Base-by-base conservation (phyloP, 1,139 yeast species). In the Eremothecium cymbalariae region DNA sequence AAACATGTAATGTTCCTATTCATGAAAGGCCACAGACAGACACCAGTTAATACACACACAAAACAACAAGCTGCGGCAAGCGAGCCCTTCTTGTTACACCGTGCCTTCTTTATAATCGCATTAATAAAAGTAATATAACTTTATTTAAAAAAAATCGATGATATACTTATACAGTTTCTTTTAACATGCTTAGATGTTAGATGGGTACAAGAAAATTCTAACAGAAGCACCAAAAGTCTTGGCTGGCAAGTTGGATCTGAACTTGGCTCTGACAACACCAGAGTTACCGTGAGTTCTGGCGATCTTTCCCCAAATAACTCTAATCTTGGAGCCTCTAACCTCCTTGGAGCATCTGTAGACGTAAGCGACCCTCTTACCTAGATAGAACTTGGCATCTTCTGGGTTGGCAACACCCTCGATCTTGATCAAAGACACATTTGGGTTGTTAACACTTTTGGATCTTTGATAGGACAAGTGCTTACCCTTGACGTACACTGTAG, bases 401-500 rank as follows among this genome's bases (percentile, higher is more conserved):
- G 95, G 75, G 65, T 73, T 67, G 57, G 78, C 67, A 60, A 90
- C 97, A 71, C 95, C 95, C 75, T 90, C 95, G 64, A 90, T 80
- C 77, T 88, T 84, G 68, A 90, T 74, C 72, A 90, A 78, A 55
- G 98, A 90, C 62, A 83, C 84, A 76, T 84, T 82, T 69, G 98
- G 96, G 94, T 90, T 84, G 82, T 82, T 85, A 66, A 82, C 86
- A 72, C 79, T 80, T 86, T 90, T 90, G 62, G 96, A 86, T 77
- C 98, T 93, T 78, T 90, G 97, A 94, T 88, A 90, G 63, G 97
- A 88, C 68, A 90, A 70, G 83, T 90, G 97, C 81, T 88, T 90
- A 74, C 97, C 98, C 81, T 88, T 90, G 74, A 90, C 97, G 95
- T 90, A 90, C 76, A 90, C 95, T 84, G 68, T 42, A 53, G 45